Conservation (phyloP, 2,329 filamentous ascomycete genomes). For the Aspergillus piperis region DNA sequence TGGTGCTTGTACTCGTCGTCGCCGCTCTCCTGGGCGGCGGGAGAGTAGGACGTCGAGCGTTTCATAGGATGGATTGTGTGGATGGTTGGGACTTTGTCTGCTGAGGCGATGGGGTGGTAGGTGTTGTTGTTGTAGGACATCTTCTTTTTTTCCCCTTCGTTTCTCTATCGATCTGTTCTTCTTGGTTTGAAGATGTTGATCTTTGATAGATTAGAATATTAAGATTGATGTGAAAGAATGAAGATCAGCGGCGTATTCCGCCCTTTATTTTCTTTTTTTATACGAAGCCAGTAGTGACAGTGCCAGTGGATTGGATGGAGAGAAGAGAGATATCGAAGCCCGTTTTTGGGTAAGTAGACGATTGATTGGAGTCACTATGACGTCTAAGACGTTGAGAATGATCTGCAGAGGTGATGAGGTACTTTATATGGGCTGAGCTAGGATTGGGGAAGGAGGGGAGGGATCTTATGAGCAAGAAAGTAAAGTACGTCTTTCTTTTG, state of each 20-base stretch:
- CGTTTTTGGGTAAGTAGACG: neutral
- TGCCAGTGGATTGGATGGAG: neutral
- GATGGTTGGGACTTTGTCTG: conserved; percentile 18
- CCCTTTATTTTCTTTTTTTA: neutral
- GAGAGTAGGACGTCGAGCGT: conserved; percentile 17
- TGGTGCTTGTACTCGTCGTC: neutral
- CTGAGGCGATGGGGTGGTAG: conserved; percentile 14
- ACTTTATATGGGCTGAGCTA: neutral
- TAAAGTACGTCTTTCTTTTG: too few relatives aligned
- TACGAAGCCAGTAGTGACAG: neutral
- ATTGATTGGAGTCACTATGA: conserved; percentile 5
- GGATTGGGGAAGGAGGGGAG: neutral
- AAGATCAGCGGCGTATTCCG: too few relatives aligned
- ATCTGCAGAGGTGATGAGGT: conserved; percentile 46
- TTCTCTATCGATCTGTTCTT: too few relatives aligned
- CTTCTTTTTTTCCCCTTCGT: neutral
- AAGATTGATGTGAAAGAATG: too few relatives aligned
- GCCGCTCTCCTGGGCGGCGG: neutral
- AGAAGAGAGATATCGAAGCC: neutral
- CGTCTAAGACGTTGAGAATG: conserved; percentile 6
- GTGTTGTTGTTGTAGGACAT: neutral
- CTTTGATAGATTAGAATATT: too few relatives aligned
- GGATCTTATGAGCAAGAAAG: neutral
- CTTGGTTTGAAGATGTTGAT: too few relatives aligned
- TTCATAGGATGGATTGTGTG: conserved; percentile 8